Conservation (phyloP, 345 rosid genomes). For the Ceriops tagal region DNA sequence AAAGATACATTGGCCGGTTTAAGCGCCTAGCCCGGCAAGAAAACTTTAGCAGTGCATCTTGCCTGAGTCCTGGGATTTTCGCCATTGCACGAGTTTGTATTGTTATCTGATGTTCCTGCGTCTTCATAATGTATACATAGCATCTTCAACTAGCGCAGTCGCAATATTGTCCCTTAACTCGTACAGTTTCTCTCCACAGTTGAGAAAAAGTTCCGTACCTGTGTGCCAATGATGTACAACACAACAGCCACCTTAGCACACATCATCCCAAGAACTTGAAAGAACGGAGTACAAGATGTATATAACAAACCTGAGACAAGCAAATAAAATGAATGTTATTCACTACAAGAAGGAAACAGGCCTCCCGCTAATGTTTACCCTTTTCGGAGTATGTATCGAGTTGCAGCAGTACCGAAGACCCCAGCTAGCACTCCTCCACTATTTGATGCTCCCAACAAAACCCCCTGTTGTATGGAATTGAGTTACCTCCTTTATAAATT, state of each 20-base stretch:
- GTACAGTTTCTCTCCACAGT: constrained; percentile 63
- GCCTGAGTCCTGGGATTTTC: constrained; percentile 12
- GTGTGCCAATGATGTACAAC: constrained; percentile 68
- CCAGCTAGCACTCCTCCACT: constrained; percentile 96
- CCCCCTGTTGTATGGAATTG: constrained; percentile 55
- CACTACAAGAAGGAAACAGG: no score
- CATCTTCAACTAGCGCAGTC: neutral
- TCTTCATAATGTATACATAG: neutral
- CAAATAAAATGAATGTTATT: no score
- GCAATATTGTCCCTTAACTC: neutral
- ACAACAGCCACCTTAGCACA: constrained; percentile 78
- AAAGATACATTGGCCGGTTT: no score
- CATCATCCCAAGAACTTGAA: constrained; percentile 92
- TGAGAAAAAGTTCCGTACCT: constrained; percentile 84
- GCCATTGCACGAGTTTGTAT: neutral
- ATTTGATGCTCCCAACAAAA: constrained; percentile 84
- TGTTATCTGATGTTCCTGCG: neutral
- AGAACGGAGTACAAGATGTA: constrained; percentile 2
- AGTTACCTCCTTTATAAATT: neutral
- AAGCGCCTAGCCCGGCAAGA: no score
- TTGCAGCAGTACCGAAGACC: constrained; percentile 93
- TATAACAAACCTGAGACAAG: neutral
- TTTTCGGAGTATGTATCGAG: constrained; percentile 87
- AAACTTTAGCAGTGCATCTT: no score
- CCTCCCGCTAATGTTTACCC: constrained; percentile 31